These are phyloP conservation scores for Alternaria angustiovoidea DNA, from an alignment of 2,329 filamentous ascomycete genomes.

Conservation along the genomic window DNA sequence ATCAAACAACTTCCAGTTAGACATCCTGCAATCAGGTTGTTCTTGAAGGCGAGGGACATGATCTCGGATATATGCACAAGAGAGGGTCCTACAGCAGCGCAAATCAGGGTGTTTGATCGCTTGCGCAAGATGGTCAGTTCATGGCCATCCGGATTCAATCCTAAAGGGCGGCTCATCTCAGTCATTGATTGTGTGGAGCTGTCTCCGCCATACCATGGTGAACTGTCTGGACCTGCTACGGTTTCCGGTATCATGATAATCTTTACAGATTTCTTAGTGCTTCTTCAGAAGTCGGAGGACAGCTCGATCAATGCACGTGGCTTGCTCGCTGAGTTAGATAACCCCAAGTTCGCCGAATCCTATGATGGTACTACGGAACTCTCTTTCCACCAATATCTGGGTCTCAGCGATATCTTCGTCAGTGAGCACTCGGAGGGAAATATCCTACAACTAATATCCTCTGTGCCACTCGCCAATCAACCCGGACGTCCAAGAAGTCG, in stretches of 20 bases:
- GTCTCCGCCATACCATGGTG: conserved; percentile 71
- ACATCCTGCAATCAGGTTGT: conserved; percentile 81
- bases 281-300: conserved; percentile 74
- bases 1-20: conserved; percentile 83
- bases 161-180: conserved; percentile 79
- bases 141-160: conserved; percentile 77
- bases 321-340: conserved; percentile 84
- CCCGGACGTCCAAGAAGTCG: conserved; percentile 43
- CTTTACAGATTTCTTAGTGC: conserved; percentile 81
- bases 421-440: conserved; percentile 70
- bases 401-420: conserved; percentile 74
- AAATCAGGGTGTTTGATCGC: conserved; percentile 76
- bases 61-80: conserved; percentile 97
- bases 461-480: conserved; percentile 40
- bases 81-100: conserved; percentile 74
- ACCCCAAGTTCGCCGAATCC: conserved; percentile 63
- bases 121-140: conserved; percentile 78
- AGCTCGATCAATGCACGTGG: conserved; percentile 75
- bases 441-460: conserved; percentile 73
- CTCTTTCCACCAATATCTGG: conserved; percentile 76
- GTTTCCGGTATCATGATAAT: conserved; percentile 76
- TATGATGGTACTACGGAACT: conserved; percentile 63
- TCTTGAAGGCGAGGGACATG: conserved; percentile 90
- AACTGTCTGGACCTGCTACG: conserved; percentile 56
- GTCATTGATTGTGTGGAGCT: conserved; percentile 83